Evolutionary conservation across 139 green algal genomes (phyloP).

Genomic region (Pleodorina starrii): DNA sequence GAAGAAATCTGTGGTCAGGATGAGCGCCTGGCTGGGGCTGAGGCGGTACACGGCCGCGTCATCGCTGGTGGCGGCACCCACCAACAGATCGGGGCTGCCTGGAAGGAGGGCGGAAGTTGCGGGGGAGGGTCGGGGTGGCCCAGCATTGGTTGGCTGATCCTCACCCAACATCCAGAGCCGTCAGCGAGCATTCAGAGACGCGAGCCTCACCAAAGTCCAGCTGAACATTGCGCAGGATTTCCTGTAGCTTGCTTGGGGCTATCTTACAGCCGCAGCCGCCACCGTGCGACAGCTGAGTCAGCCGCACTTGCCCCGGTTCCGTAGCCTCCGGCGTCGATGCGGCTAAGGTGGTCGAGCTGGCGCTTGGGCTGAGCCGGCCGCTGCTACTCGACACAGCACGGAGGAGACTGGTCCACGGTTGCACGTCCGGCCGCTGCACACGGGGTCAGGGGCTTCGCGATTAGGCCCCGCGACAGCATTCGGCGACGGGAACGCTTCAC

Average conservation of each 20-base stretch:
- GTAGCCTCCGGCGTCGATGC: not conserved
- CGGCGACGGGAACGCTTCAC: not conserved
- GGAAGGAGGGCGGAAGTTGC: too few species aligned
- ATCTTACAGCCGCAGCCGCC: slow-evolving; percentile 63
- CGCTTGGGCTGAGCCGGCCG: not conserved
- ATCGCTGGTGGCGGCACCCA: slow-evolving; percentile 57
- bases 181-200: too few species aligned
- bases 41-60: slow-evolving; percentile 54
- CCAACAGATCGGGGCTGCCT: slow-evolving; percentile 53
- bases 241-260: slow-evolving; percentile 53
- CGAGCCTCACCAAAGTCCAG: slow-evolving; percentile 55
- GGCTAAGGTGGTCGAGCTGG: not conserved
- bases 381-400: not conserved
- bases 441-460: not conserved
- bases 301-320: not conserved
- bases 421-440: not conserved
- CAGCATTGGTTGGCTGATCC: too few species aligned
- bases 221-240: slow-evolving; percentile 47
- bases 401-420: not conserved
- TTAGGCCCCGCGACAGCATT: not conserved
- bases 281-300: slow-evolving; percentile 63
- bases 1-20: slow-evolving; percentile 65
- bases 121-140: too few species aligned
- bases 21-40: slow-evolving; percentile 39
- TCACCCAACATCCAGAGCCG: too few species aligned